phyloP scores from a whole-genome alignment of 352 stramenopile genomes.

The Phytophthora pluvialis region DNA sequence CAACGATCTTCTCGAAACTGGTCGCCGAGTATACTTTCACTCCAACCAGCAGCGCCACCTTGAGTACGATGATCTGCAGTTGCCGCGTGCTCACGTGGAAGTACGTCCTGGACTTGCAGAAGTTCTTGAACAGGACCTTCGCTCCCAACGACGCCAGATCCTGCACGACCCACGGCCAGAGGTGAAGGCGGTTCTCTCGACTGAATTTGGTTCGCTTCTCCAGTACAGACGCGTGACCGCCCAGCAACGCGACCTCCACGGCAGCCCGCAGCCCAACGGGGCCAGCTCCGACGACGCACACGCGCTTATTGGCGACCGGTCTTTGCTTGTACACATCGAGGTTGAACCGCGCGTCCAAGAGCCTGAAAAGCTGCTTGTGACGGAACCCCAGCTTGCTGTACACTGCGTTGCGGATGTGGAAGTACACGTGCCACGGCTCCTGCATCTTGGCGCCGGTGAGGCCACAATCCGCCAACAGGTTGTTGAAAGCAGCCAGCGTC shows the following conservation, averaged over 20 bases:
- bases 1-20: slow-evolving; percentile 49
- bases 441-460: slow-evolving; percentile 41
- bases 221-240: slow-evolving; percentile 65
- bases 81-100: too few species aligned
- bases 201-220: slow-evolving; percentile 80
- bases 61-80: too few species aligned
- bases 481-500: slow-evolving; percentile 44
- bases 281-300: slow-evolving; percentile 69
- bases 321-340: slow-evolving; percentile 48
- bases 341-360: slow-evolving; percentile 54
- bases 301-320: slow-evolving; percentile 51
- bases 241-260: slow-evolving; percentile 67
- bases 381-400: slow-evolving; percentile 61
- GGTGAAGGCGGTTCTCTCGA: slow-evolving; percentile 77
- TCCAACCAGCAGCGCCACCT: too few species aligned
- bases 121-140: slow-evolving; percentile 74
- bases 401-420: slow-evolving; percentile 52
- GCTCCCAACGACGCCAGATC: slow-evolving; percentile 73
- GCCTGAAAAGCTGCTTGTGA: slow-evolving; percentile 70
- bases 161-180: slow-evolving; percentile 82
- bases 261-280: slow-evolving; percentile 71
- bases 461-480: slow-evolving; percentile 47
- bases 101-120: slow-evolving; percentile 59
- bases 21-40: slow-evolving; percentile 63
- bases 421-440: slow-evolving; percentile 55